Evolutionary conservation across 495 filamentous ascomycete species (phyloP).

Genomic region (Hypoxylon cercidicola): DNA sequence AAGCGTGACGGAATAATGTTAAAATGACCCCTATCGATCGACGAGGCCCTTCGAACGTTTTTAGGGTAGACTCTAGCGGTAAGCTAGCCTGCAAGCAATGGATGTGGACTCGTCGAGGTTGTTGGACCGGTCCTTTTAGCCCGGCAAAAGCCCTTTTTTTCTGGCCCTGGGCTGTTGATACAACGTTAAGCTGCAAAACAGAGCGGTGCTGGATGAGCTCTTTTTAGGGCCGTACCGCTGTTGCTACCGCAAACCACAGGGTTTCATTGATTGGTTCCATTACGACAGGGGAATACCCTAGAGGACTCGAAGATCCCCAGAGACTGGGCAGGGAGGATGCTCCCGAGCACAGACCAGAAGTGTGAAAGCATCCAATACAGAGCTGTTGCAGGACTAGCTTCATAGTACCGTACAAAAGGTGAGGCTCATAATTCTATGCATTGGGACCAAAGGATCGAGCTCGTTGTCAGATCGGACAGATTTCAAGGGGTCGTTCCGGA

Average conservation of each 20-base stretch:
- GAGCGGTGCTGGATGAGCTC: conserved; percentile 25
- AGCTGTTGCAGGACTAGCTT: conserved; percentile 16
- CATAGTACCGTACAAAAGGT: conserved; percentile 13
- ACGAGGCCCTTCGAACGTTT: conserved; percentile 29
- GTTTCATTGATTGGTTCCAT: conserved; percentile 37
- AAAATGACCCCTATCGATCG: conserved; percentile 37
- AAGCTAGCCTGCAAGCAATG: conserved; percentile 13
- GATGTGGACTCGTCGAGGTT: conserved; percentile 22
- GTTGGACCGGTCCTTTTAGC: conserved; percentile 42
- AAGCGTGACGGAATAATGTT: conserved; percentile 24
- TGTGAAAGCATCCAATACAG: conserved; percentile 21
- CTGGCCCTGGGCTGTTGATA: conserved; percentile 33
- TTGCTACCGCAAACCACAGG: conserved; percentile 26
- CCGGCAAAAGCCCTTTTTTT: conserved; percentile 36
- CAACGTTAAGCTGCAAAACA: conserved; percentile 37
- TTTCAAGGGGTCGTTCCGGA: conserved; percentile 7
- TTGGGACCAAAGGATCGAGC: conserved; percentile 15
- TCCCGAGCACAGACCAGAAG: conserved; percentile 30
- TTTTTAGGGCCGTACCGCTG: conserved; percentile 34
- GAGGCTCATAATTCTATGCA: conserved; percentile 27
- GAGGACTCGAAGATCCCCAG: conserved; percentile 21
- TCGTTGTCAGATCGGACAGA: conserved; percentile 12
- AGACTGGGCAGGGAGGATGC: conserved; percentile 16
- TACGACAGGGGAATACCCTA: conserved; percentile 27
- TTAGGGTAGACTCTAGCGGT: conserved; percentile 14